Evolutionary conservation across 164 flowering plant genomes (phyloP), one percentile per base, ranked within the genome.

Genomic region (Brasenia schreberi): DNA sequence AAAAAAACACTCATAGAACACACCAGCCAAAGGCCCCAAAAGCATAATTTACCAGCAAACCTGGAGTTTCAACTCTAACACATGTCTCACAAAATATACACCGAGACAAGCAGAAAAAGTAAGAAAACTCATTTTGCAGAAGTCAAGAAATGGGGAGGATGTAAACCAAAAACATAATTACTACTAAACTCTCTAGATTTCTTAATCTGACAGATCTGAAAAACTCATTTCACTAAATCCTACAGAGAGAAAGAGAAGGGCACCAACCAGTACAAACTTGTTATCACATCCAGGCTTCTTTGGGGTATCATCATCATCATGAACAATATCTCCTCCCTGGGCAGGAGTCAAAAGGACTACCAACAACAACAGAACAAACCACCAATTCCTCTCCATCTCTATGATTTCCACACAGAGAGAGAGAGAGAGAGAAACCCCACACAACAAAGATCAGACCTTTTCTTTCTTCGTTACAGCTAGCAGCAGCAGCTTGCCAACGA

Each of bases 261-360:
- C 23, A 64, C 18, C 74, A 81, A 93, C 98, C 90, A 93, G 68
- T 49, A 93, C 88, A 63, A 93, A 93, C 74, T 86, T 81, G 71
- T 93, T 93, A 69, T 80, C 85, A 67, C 98, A 93, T 6, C 98
- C 98, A 23, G 97, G 94, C 77, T 82, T 85, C 77, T 90, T 90
- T 16, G 98, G 98, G 67, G 90, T 84, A 18, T 23, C 67, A 59
- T 83, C 84, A 65, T 92, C 97, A 6, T 85, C 82, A 64, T 88
- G 96, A 39, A 87, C 92, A 33, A 88, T 93, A 66, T 93, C 98
- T 19, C 98, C 92, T 5, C 87, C 87, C 16, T 59, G 58, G 5
- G 69, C 65, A 23, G 81, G 70, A 65, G 23, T 43, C n/a, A 39
- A 23, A 63, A 9, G 27, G 5, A 63, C 42, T 5, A 33, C 65